Percentiles rank a stretch among this genome's conserved stretches.
Conservation (phyloP, 139 green algal genomes). For the Edaphochlamys debaryana region DNA sequence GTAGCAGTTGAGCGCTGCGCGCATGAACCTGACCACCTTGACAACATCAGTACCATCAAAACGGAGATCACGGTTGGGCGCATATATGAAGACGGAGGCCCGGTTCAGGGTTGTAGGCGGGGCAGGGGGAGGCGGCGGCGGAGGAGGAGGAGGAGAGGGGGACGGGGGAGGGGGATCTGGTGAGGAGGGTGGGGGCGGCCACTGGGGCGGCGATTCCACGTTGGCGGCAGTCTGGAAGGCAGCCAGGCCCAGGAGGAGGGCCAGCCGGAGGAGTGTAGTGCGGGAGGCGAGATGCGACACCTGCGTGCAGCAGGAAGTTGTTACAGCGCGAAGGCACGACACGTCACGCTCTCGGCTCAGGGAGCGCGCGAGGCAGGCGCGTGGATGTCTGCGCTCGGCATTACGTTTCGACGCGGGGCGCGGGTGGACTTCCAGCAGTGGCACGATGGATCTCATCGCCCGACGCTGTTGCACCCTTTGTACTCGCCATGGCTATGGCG, state of each 20-base stretch:
- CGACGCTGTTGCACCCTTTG: too few species aligned
- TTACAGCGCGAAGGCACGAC: too few species aligned
- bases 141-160: not conserved
- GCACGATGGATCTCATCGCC: too few species aligned
- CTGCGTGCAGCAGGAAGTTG: too few species aligned
- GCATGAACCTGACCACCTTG: conserved; percentile 2
- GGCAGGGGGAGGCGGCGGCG: not conserved
- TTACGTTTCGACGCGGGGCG: too few species aligned
- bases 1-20: not conserved
- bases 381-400: too few species aligned
- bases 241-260: conserved; percentile 27
- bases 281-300: not conserved
- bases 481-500: too few species aligned
- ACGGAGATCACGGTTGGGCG: not conserved
- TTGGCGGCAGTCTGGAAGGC: conserved; percentile 19
- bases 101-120: not conserved
- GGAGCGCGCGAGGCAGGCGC: too few species aligned
- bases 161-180: not conserved
- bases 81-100: conserved; percentile 13
- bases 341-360: too few species aligned
- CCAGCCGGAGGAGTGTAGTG: conserved; percentile 28
- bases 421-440: too few species aligned
- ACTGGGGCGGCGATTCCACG: not conserved
- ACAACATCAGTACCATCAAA: not conserved
- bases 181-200: not conserved